Conservation (phyloP, 768 basidiomycete genomes). For the Stropharia rugosoannulata region DNA sequence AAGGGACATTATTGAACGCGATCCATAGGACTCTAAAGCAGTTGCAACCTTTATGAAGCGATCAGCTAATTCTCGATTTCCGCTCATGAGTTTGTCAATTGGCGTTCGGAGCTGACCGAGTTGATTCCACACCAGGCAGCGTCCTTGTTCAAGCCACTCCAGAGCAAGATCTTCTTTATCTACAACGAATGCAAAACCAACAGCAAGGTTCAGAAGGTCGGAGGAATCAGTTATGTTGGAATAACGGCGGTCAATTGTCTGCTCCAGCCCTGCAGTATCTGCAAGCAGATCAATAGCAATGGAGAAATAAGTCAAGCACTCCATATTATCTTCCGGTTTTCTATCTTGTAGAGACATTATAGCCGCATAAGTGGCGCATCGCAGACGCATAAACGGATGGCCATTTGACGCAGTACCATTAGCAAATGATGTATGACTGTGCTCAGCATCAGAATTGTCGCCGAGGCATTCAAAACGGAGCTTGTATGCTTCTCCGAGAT, state of each 20-base stretch:
- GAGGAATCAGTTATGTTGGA: not conserved
- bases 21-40: constrained; percentile 9
- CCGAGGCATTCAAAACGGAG: not conserved
- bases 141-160: constrained; percentile 28
- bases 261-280: constrained; percentile 16
- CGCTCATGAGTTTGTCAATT: constrained; percentile 13
- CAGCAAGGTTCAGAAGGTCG: not conserved
- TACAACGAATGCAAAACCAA: constrained; percentile 12
- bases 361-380: no score
- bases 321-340: not conserved
- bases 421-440: not conserved
- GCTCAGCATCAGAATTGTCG: not conserved
- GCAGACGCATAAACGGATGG: not conserved
- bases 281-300: constrained; percentile 15
- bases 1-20: not conserved
- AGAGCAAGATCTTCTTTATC: constrained; percentile 14
- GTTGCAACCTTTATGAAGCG: constrained; percentile 5
- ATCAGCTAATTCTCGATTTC: constrained; percentile 8
- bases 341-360: no score
- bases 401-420: not conserved
- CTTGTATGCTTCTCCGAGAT: no score
- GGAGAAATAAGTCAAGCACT: constrained; percentile 1
- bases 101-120: constrained; percentile 22
- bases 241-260: constrained; percentile 12
- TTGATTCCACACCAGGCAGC: constrained; percentile 25